Base-by-base conservation (phyloP, 352 stramenopile species). In the Phytophthora cajani region DNA sequence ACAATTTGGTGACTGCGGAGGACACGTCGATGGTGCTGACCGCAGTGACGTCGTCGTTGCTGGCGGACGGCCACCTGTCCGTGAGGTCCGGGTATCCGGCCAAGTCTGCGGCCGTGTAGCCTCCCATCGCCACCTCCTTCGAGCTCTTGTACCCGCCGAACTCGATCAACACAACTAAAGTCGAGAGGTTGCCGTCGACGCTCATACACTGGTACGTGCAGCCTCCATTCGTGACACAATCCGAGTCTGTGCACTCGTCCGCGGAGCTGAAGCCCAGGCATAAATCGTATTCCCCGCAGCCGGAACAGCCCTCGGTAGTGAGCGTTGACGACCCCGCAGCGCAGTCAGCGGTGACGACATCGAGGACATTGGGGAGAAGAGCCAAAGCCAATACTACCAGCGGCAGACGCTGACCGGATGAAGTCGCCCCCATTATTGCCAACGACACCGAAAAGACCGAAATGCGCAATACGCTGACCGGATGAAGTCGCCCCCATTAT, bases 121-220 rank as follows among this genome's bases (percentile, higher is more conserved):
- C 58, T 54, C 64, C 63, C 16, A 52, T 60, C 3, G 71, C 75
- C 23, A 74, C 46, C 42, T 79, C 71, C 12, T 77, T 63, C 25
- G 62, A 67, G 46, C 71, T 81, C 71, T 72, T 68, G 56, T 64
- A 79, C 16, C 65, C 65, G 8, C 71, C 75, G 30, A 81, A 81
- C 5, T 64, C 56, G 46, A 81, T 59, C 27, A 79, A n/a, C 17
- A 82, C 62, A 12, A 73, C 50, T 30, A 79, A 44, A 0, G 54
- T 71, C 1, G 69, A 59, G 2, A 64, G 16, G n/a, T 72, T 67
- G n/a, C 47, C 23, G 3, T 53, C 11, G 19, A 75, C 67, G 30
- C 42, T 64, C 62, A 75, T 72, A 25, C 67, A 79, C 33, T 75
- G 30, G 59, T 58, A 75, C 0, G 72, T 70, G 58, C 71, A 78